Percentiles rank a stretch among this genome's conserved stretches.
Evolutionary conservation across 768 basidiomycete species (phyloP).

Genomic region (Amanita polypyramis): DNA sequence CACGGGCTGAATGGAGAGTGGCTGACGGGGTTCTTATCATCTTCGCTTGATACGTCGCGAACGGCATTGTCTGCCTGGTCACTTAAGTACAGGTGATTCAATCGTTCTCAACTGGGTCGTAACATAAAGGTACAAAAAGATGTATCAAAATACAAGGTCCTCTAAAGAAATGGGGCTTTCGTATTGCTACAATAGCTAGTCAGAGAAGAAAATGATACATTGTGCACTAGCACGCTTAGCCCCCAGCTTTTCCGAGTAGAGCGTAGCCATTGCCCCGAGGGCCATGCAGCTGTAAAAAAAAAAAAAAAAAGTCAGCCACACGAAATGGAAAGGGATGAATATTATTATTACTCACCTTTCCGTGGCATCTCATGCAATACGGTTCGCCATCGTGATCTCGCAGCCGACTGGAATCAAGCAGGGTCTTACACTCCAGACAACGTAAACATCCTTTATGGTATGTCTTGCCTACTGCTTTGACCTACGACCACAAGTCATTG

Average conservation of each 20-base stretch:
- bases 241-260: conserved; percentile 37
- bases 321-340: not conserved
- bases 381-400: conserved; percentile 71
- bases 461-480: conserved; percentile 73
- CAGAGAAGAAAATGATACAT: not conserved
- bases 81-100: not conserved
- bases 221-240: conserved; percentile 10
- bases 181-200: conserved; percentile 1
- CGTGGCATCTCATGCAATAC: conserved; percentile 63
- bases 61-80: not conserved
- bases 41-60: conserved; percentile 18
- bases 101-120: too few relatives aligned
- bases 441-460: conserved; percentile 71
- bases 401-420: conserved; percentile 61
- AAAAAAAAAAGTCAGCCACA: not conserved
- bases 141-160: not conserved
- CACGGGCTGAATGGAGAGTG: conserved; percentile 60
- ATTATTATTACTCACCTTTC: conserved; percentile 33
- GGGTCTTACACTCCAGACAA: conserved; percentile 61
- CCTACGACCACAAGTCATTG: conserved; percentile 27
- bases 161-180: not conserved
- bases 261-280: conserved; percentile 71
- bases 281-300: conserved; percentile 44
- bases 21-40: conserved; percentile 40
- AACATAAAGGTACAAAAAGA: not conserved